Evolutionary conservation across 805 yeast genomes (phyloP).

Genomic region (Nakazawaea pomicola): DNA sequence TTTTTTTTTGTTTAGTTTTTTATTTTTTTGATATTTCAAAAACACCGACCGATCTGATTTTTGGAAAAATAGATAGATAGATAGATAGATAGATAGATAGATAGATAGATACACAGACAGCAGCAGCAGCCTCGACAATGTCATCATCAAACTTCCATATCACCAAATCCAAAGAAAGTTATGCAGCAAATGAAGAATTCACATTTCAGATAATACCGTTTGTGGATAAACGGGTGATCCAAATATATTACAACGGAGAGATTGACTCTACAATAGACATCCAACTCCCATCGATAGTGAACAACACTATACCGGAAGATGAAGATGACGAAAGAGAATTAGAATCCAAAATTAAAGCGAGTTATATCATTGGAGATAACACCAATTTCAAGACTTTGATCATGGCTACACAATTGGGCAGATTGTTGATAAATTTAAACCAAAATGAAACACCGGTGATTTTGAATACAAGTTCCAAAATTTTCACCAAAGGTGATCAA

Average conservation of each 20-base stretch:
- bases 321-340: slow-evolving; percentile 4
- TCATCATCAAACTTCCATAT: background rate
- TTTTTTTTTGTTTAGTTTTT: background rate
- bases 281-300: slow-evolving; percentile 33
- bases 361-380: slow-evolving; percentile 28
- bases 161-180: background rate
- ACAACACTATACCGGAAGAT: slow-evolving; percentile 19
- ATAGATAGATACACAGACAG: too few relatives aligned
- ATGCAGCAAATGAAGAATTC: background rate
- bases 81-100: too few relatives aligned
- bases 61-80: too few relatives aligned
- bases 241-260: slow-evolving; percentile 10
- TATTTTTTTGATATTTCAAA: too few relatives aligned
- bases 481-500: slow-evolving; percentile 29
- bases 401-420: slow-evolving; percentile 34
- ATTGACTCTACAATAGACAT: slow-evolving; percentile 9
- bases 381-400: slow-evolving; percentile 40
- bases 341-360: slow-evolving; percentile 3
- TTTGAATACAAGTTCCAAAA: slow-evolving; percentile 30
- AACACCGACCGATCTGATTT: too few relatives aligned
- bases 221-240: slow-evolving; percentile 5
- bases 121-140: too few relatives aligned
- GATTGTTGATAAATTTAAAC: slow-evolving; percentile 18
- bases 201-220: slow-evolving; percentile 1
- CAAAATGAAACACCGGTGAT: slow-evolving; percentile 32